These are phyloP conservation scores for Rhizopogon salebrosus DNA, from an alignment of 768 basidiomycete species.

Conservation along the genomic window DNA sequence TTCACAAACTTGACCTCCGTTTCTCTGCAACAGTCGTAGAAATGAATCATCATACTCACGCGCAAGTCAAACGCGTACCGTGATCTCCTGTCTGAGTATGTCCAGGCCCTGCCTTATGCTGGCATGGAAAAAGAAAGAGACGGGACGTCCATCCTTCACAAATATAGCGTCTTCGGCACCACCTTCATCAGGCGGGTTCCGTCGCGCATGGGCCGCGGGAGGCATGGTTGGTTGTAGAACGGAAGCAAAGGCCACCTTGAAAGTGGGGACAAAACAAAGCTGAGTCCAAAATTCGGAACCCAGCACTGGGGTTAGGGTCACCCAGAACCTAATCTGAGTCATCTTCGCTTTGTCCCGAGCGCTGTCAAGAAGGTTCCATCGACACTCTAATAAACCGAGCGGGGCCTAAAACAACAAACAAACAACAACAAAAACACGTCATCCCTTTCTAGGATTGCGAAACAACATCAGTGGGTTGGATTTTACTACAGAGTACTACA, in stretches of 20 bases:
- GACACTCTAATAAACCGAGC: too few species aligned
- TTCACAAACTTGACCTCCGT: conserved; percentile 15
- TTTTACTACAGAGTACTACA: too few species aligned
- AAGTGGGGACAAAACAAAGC: neutral
- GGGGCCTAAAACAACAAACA: too few species aligned
- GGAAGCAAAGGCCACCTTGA: neutral
- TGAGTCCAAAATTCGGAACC: conserved; percentile 19
- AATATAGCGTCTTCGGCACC: conserved; percentile 13
- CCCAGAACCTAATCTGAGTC: neutral
- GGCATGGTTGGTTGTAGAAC: neutral
- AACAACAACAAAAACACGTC: too few species aligned
- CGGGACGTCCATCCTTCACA: conserved; percentile 13
- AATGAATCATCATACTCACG: neutral
- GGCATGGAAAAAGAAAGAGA: conserved; percentile 23
- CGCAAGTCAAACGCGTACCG: conserved; percentile 8
- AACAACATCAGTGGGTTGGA: too few species aligned
- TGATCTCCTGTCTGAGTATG: conserved; percentile 15
- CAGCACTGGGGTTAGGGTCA: conserved; percentile 26
- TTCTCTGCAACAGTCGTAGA: conserved; percentile 4
- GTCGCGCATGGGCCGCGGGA: conserved; percentile 1
- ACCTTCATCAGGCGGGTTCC: neutral
- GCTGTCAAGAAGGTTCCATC: too few species aligned
- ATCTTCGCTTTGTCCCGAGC: too few species aligned
- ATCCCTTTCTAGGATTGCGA: too few species aligned
- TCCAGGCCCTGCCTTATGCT: conserved; percentile 19